These are phyloP conservation scores for Mycena rosella DNA, from an alignment of 768 basidiomycete species.

Conservation along the genomic window DNA sequence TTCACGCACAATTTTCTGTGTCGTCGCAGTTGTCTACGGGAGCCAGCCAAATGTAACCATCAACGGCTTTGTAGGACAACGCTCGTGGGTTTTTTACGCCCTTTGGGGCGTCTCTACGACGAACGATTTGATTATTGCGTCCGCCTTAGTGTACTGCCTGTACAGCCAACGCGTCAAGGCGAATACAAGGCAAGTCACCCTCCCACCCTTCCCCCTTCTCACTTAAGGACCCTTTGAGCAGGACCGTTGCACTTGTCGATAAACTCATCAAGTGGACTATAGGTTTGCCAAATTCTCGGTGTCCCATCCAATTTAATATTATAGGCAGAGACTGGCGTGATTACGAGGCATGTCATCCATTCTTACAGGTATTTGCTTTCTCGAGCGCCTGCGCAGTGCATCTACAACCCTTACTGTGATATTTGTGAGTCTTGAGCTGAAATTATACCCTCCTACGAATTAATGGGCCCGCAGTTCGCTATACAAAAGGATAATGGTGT, in stretches of 20 bases:
- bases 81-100: neutral
- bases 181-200: neutral
- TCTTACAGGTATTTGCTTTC: neutral
- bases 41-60: neutral
- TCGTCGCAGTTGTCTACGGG: neutral
- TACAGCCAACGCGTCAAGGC: neutral
- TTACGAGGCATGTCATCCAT: neutral
- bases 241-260: conserved; percentile 1
- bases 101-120: neutral
- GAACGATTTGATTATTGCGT: conserved; percentile 2
- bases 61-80: too few species aligned
- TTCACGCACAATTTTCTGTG: neutral
- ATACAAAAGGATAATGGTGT: too few species aligned
- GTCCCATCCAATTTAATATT: too few species aligned
- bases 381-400: neutral
- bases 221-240: neutral
- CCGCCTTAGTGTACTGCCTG: conserved; percentile 5
- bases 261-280: too few species aligned
- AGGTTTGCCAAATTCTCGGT: too few species aligned
- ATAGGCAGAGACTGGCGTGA: too few species aligned
- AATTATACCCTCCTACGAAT: neutral
- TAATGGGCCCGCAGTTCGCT: too few species aligned
- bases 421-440: neutral
- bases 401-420: neutral
- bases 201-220: too few species aligned